phyloP scores from a whole-genome alignment of 371 early-diverging fungal species.

The Funneliformis caledonium region DNA sequence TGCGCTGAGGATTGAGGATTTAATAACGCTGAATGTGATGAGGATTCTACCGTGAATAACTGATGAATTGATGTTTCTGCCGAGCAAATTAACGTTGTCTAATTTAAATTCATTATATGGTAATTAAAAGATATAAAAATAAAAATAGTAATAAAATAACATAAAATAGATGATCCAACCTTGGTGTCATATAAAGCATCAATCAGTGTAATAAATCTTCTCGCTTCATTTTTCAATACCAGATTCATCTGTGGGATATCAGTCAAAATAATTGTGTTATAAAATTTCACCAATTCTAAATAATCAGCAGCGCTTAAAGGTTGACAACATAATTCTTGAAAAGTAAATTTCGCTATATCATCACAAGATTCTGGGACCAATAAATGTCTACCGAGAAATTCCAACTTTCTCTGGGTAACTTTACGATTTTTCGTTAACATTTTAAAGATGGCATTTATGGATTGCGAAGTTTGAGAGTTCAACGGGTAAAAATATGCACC shows the following conservation, averaged over 20 bases:
- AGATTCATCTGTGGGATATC: conserved; percentile 85
- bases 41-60: conserved; percentile 68
- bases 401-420: conserved; percentile 51
- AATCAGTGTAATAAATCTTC: conserved; percentile 92
- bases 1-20: conserved; percentile 15
- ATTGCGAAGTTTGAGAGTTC: conserved; percentile 52
- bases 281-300: conserved; percentile 73
- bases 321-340: conserved; percentile 80
- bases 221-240: conserved; percentile 82
- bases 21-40: not conserved
- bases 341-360: conserved; percentile 77
- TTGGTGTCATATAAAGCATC: conserved; percentile 91
- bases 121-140: not conserved
- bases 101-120: not conserved
- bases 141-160: not conserved
- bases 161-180: conserved; percentile 36
- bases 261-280: conserved; percentile 78
- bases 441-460: conserved; percentile 51
- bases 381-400: conserved; percentile 77
- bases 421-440: conserved; percentile 46
- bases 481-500: conserved; percentile 68
- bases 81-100: conserved; percentile 67
- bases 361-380: conserved; percentile 65
- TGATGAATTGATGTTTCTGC: conserved; percentile 69
- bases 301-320: conserved; percentile 91